Base-by-base conservation (phyloP, 129 eudicot genomes). In the Mikania micrantha region DNA sequence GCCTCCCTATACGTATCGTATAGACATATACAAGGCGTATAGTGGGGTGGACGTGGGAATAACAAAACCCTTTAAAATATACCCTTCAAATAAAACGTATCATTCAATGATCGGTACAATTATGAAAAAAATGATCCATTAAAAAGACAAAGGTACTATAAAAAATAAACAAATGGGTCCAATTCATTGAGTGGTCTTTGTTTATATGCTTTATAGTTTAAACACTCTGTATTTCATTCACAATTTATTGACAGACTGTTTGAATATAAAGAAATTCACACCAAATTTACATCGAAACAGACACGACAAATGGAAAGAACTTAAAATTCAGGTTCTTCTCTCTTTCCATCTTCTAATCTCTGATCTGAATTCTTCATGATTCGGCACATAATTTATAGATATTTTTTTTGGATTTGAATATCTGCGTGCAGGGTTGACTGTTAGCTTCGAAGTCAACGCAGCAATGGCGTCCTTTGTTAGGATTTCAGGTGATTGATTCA, bases 381-480 rank as follows among this genome's bases (percentile, higher is more conserved):
- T 17, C 2, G 22, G 16, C 25, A 8, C 27, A 52, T 9, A 21
- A 22, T 20, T 9, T 6, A 17, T 25, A 6, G 25, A 47, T 19
- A 7, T 5, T 20, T 24, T 54, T n/a, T n/a, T n/a, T n/a, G 34
- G 60, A 53, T 53, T 17, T 53, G 28, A 17, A 8, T 4, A 11
- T 57, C 11, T 29, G 24, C 4, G 22, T 31, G 21, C 24, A 57
- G 40, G 22, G 35, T 17, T 15, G 13, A 27, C 40, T 27, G 6
- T 27, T 20, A 59, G 10, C 64, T 31, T 32, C 12, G 0, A 34
- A 32, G 66, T 60, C 66, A 60, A 60, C 45, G 22, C 66, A 35
- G 3, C 2, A 32, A 60, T 60, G 66, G 45, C 66, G 12, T n/a
- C 66, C 66, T 60, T 60, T 17, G 66, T 60, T 60, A 60, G 66